Conservation (phyloP, 2,329 filamentous ascomycete species). For the Verticillium zaregamsianum region DNA sequence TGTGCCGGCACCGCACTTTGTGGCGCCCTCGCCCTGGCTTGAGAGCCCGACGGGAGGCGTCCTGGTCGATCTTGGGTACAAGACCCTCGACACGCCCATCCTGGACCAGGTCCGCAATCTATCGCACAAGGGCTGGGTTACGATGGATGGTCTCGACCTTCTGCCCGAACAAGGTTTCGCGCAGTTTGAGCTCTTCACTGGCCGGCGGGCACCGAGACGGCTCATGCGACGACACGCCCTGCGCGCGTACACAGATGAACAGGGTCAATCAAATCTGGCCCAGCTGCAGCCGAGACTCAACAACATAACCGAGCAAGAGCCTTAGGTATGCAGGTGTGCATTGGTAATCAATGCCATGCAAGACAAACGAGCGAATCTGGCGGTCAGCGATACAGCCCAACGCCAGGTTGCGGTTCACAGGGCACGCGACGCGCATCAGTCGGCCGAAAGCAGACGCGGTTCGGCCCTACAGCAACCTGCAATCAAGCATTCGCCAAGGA, state of each 20-base stretch:
- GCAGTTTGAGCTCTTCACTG: conserved; percentile 78
- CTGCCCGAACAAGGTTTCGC: conserved; percentile 76
- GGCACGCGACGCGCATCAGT: background rate
- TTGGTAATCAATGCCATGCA: background rate
- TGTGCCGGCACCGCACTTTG: conserved; percentile 63
- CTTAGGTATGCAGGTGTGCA: conserved; percentile 15
- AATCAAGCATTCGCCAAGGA: background rate
- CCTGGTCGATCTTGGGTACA: conserved; percentile 71
- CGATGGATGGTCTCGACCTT: conserved; percentile 72
- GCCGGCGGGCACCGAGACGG: conserved; percentile 61
- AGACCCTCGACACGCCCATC: conserved; percentile 67
- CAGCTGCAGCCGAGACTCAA: conserved; percentile 36
- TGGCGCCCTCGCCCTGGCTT: conserved; percentile 66
- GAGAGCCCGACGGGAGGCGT: conserved; percentile 71
- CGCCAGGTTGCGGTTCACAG: background rate
- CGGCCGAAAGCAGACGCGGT: background rate
- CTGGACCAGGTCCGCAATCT: conserved; percentile 61
- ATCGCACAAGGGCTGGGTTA: conserved; percentile 63
- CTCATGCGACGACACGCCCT: conserved; percentile 67
- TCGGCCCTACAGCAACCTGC: background rate
- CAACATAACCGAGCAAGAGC: conserved; percentile 34
- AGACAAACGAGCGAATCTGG: background rate
- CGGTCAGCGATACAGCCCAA: background rate
- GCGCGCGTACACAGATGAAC: conserved; percentile 37
- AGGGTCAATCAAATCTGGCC: conserved; percentile 32